Evolutionary conservation across 352 stramenopile species (phyloP).

Genomic region (Globisporangium abappressorium): DNA sequence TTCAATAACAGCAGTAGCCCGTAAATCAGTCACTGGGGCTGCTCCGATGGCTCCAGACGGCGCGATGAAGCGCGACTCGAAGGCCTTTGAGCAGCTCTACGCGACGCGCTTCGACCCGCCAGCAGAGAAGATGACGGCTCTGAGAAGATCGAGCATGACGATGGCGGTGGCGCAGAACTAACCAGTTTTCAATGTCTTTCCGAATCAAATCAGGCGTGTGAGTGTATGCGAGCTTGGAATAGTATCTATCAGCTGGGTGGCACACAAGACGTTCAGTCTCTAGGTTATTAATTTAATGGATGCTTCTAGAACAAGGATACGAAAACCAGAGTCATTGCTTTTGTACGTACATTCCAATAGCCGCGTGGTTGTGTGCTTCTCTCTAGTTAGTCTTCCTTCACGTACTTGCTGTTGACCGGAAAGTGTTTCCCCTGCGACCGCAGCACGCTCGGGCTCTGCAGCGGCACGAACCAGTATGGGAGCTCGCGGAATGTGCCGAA

Average conservation of each 20-base stretch:
- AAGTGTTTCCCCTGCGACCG: conserved; percentile 46
- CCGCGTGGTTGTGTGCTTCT: not conserved
- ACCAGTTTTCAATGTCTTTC: too few relatives aligned
- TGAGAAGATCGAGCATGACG: conserved; percentile 24
- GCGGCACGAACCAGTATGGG: conserved; percentile 69
- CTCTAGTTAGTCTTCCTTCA: conserved; percentile 45
- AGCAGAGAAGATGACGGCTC: conserved; percentile 7
- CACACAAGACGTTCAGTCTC: not conserved
- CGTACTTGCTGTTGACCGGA: conserved; percentile 47
- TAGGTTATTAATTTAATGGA: conserved; percentile 7
- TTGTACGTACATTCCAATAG: not conserved
- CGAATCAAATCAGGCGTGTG: not conserved
- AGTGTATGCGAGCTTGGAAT: not conserved
- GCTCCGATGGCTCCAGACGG: not conserved
- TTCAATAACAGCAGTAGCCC: not conserved
- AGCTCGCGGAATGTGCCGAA: conserved; percentile 62
- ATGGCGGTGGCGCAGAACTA: conserved; percentile 10
- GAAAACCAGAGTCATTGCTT: not conserved
- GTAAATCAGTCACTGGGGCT: not conserved
- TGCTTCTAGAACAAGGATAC: not conserved
- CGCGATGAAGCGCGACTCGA: conserved; percentile 16
- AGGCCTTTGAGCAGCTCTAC: conserved; percentile 50
- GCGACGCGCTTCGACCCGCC: conserved; percentile 57
- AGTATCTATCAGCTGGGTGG: not conserved
- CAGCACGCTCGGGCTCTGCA: conserved; percentile 52